Conservation (phyloP, 1,284 basidiomycete genomes). For the Vanrija pseudolonga region DNA sequence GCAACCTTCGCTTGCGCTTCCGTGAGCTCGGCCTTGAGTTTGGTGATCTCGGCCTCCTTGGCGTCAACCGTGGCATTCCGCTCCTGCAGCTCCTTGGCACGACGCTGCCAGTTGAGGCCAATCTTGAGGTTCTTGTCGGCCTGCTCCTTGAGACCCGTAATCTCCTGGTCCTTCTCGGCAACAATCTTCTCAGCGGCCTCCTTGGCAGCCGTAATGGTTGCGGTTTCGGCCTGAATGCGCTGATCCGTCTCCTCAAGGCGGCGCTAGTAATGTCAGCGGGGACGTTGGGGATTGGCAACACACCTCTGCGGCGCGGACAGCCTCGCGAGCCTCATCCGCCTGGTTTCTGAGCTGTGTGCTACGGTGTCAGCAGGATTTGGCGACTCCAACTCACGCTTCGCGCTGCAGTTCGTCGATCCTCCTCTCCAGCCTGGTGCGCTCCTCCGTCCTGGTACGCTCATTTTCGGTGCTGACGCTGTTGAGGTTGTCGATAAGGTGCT, state of each 20-base stretch:
- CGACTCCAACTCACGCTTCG: slow-evolving; percentile 60
- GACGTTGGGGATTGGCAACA: neutral
- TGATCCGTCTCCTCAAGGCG: slow-evolving; percentile 28
- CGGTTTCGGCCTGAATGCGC: slow-evolving; percentile 33
- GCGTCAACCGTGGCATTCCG: slow-evolving; percentile 14
- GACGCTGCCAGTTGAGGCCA: slow-evolving; percentile 39
- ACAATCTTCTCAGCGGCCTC: slow-evolving; percentile 33
- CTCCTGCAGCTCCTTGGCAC: slow-evolving; percentile 19
- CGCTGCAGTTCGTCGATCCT: slow-evolving; percentile 72
- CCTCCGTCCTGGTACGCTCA: slow-evolving; percentile 74
- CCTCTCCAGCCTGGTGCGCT: slow-evolving; percentile 71
- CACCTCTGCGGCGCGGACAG: slow-evolving; percentile 54
- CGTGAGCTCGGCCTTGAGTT: slow-evolving; percentile 26
- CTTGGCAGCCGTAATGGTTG: slow-evolving; percentile 32
- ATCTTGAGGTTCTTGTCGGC: slow-evolving; percentile 28
- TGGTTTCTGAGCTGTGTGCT: slow-evolving; percentile 57
- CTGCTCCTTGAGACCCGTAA: slow-evolving; percentile 20
- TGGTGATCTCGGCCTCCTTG: slow-evolving; percentile 21
- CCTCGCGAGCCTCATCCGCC: slow-evolving; percentile 73
- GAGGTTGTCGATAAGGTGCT: slow-evolving; percentile 80
- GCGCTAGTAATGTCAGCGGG: neutral
- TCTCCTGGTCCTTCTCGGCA: slow-evolving; percentile 21
- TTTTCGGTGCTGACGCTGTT: slow-evolving; percentile 85
- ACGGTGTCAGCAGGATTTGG: neutral
- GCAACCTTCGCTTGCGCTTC: slow-evolving; percentile 24